Evolutionary conservation across 176 grass and related monocot species (phyloP).

Genomic region (Eragrostis nindensis): DNA sequence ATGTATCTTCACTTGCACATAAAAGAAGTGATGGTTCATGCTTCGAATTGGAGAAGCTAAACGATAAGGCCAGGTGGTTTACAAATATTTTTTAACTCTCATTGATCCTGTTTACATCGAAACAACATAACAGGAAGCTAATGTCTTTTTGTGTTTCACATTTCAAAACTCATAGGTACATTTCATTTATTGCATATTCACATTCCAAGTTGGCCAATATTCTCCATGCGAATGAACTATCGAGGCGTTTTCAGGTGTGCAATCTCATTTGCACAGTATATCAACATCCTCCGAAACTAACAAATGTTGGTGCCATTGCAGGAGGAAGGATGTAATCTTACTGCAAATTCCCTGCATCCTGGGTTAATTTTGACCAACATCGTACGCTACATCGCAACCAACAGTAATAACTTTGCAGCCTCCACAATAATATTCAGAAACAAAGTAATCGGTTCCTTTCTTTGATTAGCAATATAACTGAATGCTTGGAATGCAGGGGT

Average conservation of each 20-base stretch:
- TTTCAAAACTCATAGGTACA: conserved; percentile 54
- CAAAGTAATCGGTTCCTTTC: neutral
- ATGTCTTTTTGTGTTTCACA: neutral
- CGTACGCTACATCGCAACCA: conserved; percentile 51
- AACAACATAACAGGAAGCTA: neutral
- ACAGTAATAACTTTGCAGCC: conserved; percentile 49
- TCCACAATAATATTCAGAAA: neutral
- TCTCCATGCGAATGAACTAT: conserved; percentile 84
- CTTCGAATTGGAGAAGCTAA: conserved; percentile 67
- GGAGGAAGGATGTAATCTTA: conserved; percentile 87
- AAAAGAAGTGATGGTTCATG: conserved; percentile 53
- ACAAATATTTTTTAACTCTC: neutral
- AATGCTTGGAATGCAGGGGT: conserved; percentile 36
- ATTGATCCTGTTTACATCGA: neutral
- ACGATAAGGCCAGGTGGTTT: conserved; percentile 56
- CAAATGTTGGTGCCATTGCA: conserved; percentile 19
- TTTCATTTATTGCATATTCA: conserved; percentile 45
- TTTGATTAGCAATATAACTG: conserved; percentile 18
- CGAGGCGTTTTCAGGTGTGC: conserved; percentile 60
- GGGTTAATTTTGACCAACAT: conserved; percentile 70
- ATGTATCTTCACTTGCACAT: conserved; percentile 70
- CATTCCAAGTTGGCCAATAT: conserved; percentile 91
- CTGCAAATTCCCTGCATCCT: conserved; percentile 82
- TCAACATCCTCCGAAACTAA: conserved; percentile 13
- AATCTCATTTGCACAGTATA: neutral